phyloP scores from a whole-genome alignment of 306 rosid species.

The Vigna unguiculata region DNA sequence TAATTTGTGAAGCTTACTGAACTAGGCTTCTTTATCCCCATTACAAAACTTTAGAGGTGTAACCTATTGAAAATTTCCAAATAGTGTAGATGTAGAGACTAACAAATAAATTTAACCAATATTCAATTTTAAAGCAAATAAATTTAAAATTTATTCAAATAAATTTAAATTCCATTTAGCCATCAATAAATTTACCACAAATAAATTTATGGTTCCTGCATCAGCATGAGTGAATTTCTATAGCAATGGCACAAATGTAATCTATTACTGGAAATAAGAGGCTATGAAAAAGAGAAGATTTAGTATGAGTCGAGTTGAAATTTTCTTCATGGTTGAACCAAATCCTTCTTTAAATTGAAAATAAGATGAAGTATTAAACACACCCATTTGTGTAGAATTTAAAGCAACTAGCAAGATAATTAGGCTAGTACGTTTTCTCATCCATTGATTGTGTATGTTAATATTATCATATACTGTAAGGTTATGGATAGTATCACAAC shows the following conservation, averaged over 20 bases:
- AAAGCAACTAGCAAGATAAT: conserved; percentile 23
- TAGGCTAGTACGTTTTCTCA: conserved; percentile 2
- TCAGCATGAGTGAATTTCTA: not conserved
- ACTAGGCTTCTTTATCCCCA: not conserved
- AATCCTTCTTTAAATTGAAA: not conserved
- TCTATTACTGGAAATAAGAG: not conserved
- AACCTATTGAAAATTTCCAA: conserved; percentile 10
- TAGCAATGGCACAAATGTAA: not conserved
- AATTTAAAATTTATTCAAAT: no score
- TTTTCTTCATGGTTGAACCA: not conserved
- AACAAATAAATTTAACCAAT: not conserved
- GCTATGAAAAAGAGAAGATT: not conserved
- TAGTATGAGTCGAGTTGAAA: not conserved
- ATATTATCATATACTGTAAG: not conserved
- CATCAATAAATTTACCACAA: no score
- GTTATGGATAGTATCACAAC: not conserved
- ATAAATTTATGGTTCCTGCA: conserved; percentile 9
- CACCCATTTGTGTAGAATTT: not conserved
- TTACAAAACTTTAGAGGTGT: not conserved
- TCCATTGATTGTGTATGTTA: not conserved
- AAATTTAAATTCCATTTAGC: no score
- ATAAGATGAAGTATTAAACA: conserved; percentile 33
- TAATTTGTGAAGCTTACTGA: not conserved
- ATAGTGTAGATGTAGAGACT: not conserved
- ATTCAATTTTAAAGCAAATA: not conserved